A percentile compares a stretch with the other conserved stretches of the same genome.
Conservation (phyloP, 306 rosid genomes). For the Lathyrus aphaca region DNA sequence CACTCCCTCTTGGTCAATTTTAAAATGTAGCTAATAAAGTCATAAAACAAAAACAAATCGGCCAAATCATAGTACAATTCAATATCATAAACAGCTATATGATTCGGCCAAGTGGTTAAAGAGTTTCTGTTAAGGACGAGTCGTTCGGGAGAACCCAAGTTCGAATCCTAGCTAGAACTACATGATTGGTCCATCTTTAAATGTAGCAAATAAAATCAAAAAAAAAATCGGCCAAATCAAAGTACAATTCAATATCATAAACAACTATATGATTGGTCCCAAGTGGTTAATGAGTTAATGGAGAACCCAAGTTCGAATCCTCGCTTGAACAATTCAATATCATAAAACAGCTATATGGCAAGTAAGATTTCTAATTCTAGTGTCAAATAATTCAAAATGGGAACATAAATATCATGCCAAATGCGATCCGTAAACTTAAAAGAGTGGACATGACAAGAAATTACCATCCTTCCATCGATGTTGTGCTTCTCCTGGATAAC, state of each 20-base stretch:
- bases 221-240: slow-evolving; percentile 27
- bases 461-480: slow-evolving; percentile 98
- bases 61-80: slow-evolving; percentile 36
- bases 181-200: slow-evolving; percentile 27
- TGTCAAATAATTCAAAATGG: not conserved
- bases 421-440: slow-evolving; percentile 35
- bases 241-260: slow-evolving; percentile 37
- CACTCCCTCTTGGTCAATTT: slow-evolving; percentile 32
- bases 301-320: not conserved
- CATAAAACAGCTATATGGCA: not conserved
- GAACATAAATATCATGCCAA: not conserved
- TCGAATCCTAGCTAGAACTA: not conserved
- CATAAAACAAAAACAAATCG: slow-evolving; percentile 26
- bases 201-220: slow-evolving; percentile 31
- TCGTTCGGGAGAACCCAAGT: not conserved
- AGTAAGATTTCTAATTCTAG: not conserved
- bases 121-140: not conserved
- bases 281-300: not conserved
- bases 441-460: slow-evolving; percentile 26
- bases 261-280: not conserved
- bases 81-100: slow-evolving; percentile 25
- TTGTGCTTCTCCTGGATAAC: slow-evolving; percentile 91
- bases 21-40: slow-evolving; percentile 33
- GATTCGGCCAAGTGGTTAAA: not conserved
- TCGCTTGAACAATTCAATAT: not conserved